Evolutionary conservation across 306 rosid species (phyloP).

Genomic region (Sophora flavescens): DNA sequence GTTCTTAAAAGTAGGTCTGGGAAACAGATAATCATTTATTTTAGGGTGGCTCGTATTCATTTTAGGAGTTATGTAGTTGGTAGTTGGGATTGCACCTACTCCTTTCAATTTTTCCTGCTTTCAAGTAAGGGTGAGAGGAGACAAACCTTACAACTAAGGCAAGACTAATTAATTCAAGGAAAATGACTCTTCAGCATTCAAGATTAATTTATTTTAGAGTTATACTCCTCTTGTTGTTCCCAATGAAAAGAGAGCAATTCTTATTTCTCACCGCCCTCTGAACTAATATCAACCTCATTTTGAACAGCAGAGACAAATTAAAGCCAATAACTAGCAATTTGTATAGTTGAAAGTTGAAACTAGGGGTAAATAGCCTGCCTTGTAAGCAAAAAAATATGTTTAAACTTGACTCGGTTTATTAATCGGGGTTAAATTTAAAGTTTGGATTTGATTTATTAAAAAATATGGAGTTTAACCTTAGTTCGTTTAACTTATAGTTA

Average conservation of each 20-base stretch:
- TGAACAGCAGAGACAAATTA: conserved; percentile 12
- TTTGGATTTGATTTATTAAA: too few relatives aligned
- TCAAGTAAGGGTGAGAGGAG: conserved; percentile 33
- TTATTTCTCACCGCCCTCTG: conserved; percentile 2
- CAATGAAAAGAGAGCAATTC: background rate
- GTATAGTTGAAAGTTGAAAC: too few relatives aligned
- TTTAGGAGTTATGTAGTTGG: conserved; percentile 40
- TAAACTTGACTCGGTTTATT: too few relatives aligned
- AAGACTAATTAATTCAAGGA: conserved; percentile 34
- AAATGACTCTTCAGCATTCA: conserved; percentile 45
- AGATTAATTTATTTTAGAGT: too few relatives aligned
- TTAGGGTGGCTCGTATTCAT: conserved; percentile 31
- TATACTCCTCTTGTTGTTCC: background rate
- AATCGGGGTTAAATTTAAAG: too few relatives aligned
- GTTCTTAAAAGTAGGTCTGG: background rate
- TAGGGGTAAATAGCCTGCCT: too few relatives aligned
- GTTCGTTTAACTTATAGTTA: too few relatives aligned
- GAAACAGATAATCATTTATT: background rate
- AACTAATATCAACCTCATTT: conserved; percentile 15
- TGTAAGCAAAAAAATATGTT: too few relatives aligned
- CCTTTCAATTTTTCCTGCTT: conserved; percentile 35
- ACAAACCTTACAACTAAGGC: conserved; percentile 34
- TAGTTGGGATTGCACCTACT: conserved; percentile 45
- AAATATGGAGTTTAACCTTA: too few relatives aligned
- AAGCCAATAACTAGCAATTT: background rate